phyloP scores from a whole-genome alignment of 2,329 filamentous ascomycete genomes.

The Ophiostoma sp. region DNA sequence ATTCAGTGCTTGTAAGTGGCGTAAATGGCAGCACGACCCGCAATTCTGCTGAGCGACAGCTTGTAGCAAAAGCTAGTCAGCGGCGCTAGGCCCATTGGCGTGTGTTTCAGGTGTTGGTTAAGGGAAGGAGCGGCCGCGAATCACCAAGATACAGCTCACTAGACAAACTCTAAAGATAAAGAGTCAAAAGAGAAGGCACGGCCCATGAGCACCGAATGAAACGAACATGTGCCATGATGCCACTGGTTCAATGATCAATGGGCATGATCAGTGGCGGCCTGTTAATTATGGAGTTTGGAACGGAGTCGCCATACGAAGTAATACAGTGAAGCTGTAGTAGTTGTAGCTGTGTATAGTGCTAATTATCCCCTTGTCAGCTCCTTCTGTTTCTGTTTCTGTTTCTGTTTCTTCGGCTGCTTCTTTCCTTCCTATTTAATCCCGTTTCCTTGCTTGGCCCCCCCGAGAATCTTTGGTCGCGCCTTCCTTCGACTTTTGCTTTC shows the following conservation, averaged over 20 bases:
- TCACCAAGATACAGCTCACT: neutral
- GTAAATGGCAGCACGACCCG: neutral
- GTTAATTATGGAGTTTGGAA: neutral
- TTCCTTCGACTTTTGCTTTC: neutral
- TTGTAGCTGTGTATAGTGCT: too few species aligned
- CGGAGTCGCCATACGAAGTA: too few species aligned
- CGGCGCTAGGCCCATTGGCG: slow-evolving; percentile 6
- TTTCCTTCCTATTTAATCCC: neutral
- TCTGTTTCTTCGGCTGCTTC: neutral
- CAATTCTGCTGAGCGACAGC: neutral
- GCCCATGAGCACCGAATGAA: neutral
- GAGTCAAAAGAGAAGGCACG: neutral
- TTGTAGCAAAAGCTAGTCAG: neutral
- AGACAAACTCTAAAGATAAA: too few species aligned
- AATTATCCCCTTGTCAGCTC: neutral
- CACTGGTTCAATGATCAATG: neutral
- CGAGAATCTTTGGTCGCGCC: neutral
- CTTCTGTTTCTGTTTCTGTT: neutral
- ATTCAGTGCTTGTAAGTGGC: neutral
- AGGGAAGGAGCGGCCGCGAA: slow-evolving; percentile 6
- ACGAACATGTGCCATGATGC: neutral
- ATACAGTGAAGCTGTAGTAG: neutral
- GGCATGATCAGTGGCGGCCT: neutral
- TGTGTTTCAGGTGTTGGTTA: neutral
- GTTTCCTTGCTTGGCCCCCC: neutral